A percentile compares a stretch with the other conserved stretches of the same genome.
phyloP scores from a whole-genome alignment of 192 early-diverging fungal species.

The Spizellomyces punctatus region DNA sequence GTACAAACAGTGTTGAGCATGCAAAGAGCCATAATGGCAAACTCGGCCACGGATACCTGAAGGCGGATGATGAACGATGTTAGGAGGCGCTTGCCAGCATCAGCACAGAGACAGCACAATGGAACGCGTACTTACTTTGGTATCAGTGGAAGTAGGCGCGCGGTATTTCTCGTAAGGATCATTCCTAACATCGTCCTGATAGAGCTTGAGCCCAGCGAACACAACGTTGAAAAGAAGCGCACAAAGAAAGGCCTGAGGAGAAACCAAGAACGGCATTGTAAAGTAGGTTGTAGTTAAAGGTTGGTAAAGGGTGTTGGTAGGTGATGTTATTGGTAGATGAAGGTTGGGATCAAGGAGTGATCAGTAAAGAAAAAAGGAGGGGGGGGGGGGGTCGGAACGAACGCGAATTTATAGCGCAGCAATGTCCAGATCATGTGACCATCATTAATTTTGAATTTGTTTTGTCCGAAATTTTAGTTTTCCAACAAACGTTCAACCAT shows the following conservation, averaged over 20 bases:
- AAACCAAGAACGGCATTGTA: too few relatives aligned
- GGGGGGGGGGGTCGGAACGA: too few relatives aligned
- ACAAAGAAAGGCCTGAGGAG: too few relatives aligned
- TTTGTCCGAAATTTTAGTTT: neutral
- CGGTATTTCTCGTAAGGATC: neutral
- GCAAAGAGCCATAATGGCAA: neutral
- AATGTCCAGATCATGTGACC: neutral
- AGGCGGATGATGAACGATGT: too few relatives aligned
- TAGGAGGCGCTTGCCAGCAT: neutral
- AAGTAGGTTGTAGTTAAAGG: too few relatives aligned
- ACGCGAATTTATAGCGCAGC: neutral
- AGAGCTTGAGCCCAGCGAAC: too few relatives aligned
- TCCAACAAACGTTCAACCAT: neutral
- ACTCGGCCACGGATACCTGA: slow-evolving; percentile 2
- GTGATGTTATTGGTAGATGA: too few relatives aligned
- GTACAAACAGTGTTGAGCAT: slow-evolving; percentile 22
- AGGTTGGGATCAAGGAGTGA: too few relatives aligned
- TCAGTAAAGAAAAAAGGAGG: too few relatives aligned
- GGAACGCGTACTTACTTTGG: neutral
- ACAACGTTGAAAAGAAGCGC: too few relatives aligned
- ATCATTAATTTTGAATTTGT: neutral
- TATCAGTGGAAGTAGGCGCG: neutral
- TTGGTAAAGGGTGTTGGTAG: too few relatives aligned
- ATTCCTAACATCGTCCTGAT: neutral
- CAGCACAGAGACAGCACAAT: neutral